Evolutionary conservation across 164 flowering plant species (phyloP), one percentile per base, ranked within the genome.

Genomic region (Macadamia tetraphylla): DNA sequence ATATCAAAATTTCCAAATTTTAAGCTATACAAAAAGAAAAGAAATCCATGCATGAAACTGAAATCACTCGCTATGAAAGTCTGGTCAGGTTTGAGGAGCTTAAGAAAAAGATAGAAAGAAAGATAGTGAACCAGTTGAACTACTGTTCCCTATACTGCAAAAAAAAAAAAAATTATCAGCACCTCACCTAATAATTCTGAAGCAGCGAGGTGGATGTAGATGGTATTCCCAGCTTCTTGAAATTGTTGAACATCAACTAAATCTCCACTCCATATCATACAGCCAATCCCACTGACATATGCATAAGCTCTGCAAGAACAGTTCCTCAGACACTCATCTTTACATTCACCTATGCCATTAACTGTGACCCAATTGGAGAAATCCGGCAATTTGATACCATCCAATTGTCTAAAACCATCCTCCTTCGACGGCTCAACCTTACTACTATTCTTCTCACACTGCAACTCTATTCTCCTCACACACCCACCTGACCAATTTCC

Each of bases 221-320:
- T 49, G 23, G 60, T 64, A 4, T 44, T n/a, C 1, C 70, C 75
- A 29, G 6, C 46, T 43, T 5, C 48, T 1, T 0, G 0, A 29
- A 52, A 10, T 30, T 55, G 9, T 29, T 32, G 60, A 9, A 70
- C 42, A 63, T 76, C 79, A 2, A 76, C 40, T 62, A 76, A 66
- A 1, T 63, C 60, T 3, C 62, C 67, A 1, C 11, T 23, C 78
- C 78, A 76, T 18, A n/a, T 10, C 66, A 72, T 30, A 57, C 78
- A 76, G 12, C 75, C 75, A 42, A 62, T 68, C 12, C 69, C 66
- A 48, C 10, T 58, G 5, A 29, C 70, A 44, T 40, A 64, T 1
- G 75, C 68, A 48, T 68, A 75, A 44, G 78, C 78, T 51, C 23
- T 23, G 23, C 23, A 71, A 6, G 70, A 66, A 18, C 74, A 71